These are phyloP conservation scores for Fraxinus xanthoxyloides DNA, from an alignment of 305 asterid genomes.

Conservation along the genomic window DNA sequence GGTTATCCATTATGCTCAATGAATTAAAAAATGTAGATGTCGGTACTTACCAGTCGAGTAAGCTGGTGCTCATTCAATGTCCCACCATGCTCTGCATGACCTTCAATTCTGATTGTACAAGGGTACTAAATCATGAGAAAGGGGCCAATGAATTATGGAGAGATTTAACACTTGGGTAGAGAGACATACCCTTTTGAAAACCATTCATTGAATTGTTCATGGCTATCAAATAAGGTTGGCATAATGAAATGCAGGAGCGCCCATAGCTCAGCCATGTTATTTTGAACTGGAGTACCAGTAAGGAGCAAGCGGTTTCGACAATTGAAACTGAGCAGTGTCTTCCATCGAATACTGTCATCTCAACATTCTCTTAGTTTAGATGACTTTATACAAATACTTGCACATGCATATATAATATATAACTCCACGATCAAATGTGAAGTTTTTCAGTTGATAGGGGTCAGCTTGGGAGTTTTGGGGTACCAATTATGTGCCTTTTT, in stretches of 20 bases:
- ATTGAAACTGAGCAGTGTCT: constrained; percentile 93
- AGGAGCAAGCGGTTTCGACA: constrained; percentile 96
- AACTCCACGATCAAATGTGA: background rate
- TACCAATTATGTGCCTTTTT: too few relatives aligned
- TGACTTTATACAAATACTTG: constrained; percentile 4
- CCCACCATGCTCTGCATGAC: constrained; percentile 99
- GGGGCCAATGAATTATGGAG: constrained; percentile 5
- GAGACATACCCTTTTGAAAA: constrained; percentile 88
- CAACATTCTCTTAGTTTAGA: constrained; percentile 31
- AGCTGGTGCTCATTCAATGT: constrained; percentile 98
- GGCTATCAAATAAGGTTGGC: constrained; percentile 97
- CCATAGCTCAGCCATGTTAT: constrained; percentile 99
- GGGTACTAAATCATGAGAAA: constrained; percentile 27
- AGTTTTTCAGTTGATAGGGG: constrained; percentile 7
- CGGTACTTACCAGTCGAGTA: constrained; percentile 79
- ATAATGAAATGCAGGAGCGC: constrained; percentile 93
- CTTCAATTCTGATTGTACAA: constrained; percentile 74
- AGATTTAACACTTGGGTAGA: constrained; percentile 5
- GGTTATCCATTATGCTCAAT: background rate
- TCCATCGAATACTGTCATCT: constrained; percentile 91
- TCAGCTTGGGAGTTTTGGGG: too few relatives aligned
- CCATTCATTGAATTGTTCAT: constrained; percentile 97
- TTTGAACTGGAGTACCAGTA: constrained; percentile 97
- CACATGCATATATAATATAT: background rate
- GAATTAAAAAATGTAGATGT: constrained; percentile 14